Evolutionary conservation across 306 rosid species (phyloP).

Genomic region (Crotalaria pallida): DNA sequence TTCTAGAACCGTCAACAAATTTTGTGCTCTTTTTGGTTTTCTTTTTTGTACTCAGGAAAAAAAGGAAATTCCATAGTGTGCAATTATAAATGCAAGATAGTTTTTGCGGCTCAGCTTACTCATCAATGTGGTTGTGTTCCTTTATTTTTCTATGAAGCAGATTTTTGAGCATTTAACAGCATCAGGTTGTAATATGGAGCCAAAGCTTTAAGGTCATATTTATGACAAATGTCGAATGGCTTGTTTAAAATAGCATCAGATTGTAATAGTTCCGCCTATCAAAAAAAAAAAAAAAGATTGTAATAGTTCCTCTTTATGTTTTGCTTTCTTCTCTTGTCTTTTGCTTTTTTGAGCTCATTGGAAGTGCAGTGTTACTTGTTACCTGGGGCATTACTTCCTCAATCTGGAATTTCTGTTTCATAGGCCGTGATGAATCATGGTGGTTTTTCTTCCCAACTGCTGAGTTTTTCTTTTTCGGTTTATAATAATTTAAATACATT

Average conservation of each 20-base stretch:
- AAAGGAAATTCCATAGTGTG: conserved; percentile 9
- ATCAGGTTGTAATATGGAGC: neutral
- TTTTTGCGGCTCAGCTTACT: conserved; percentile 23
- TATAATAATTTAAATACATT: neutral
- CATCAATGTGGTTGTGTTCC: conserved; percentile 8
- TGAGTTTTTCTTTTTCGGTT: neutral
- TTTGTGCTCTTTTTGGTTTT: neutral
- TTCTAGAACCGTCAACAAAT: conserved; percentile 26
- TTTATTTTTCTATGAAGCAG: neutral
- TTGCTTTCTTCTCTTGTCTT: neutral
- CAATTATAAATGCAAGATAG: conserved; percentile 16
- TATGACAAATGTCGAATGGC: neutral
- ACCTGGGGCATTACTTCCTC: neutral
- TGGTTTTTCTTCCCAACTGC: neutral
- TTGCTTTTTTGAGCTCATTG: neutral
- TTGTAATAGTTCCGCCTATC: too few relatives aligned
- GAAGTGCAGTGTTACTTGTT: neutral
- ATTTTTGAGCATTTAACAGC: neutral
- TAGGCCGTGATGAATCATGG: neutral
- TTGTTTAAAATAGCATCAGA: neutral
- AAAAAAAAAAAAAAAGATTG: too few relatives aligned
- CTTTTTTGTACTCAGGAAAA: conserved; percentile 1
- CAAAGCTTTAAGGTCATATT: neutral
- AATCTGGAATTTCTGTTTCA: neutral
- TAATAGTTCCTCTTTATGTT: neutral